phyloP scores from a whole-genome alignment of 257 asterid species.

The Jaltomata sinuosa region DNA sequence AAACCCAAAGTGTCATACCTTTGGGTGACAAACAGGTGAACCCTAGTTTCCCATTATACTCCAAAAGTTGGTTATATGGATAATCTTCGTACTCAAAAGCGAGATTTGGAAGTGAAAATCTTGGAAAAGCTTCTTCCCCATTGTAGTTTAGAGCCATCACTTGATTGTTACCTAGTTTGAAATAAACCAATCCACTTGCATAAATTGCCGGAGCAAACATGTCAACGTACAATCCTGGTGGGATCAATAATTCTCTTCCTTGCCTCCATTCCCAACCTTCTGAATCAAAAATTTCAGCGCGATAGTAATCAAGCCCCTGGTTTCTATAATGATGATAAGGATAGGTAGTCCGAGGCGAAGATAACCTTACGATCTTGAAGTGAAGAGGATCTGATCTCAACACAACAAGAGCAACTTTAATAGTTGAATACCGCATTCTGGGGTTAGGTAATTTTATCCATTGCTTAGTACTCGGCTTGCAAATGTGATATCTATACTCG shows the following conservation, averaged over 20 bases:
- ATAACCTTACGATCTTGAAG: neutral
- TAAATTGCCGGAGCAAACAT: neutral
- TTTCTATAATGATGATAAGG: neutral
- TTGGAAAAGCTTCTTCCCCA: neutral
- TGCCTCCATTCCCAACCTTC: constrained; percentile 6
- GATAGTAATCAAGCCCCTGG: neutral
- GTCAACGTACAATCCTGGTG: neutral
- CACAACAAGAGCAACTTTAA: neutral
- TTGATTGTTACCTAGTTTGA: neutral
- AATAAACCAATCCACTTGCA: neutral
- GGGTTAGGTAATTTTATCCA: constrained; percentile 5
- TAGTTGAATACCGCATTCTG: neutral
- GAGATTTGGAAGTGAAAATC: neutral
- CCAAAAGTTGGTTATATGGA: neutral
- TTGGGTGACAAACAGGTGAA: neutral
- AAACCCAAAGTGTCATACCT: neutral
- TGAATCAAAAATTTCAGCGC: constrained; percentile 7
- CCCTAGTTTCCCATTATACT: neutral
- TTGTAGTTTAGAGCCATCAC: neutral
- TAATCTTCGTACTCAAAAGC: neutral
- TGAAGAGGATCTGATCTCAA: neutral
- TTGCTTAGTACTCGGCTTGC: constrained; percentile 5
- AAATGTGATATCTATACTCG: neutral
- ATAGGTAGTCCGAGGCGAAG: neutral
- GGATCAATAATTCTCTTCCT: neutral